Percentiles rank a stretch among this genome's conserved stretches.
Conservation (phyloP, 1,284 basidiomycete genomes). For the Ceratobasidium sp. region DNA sequence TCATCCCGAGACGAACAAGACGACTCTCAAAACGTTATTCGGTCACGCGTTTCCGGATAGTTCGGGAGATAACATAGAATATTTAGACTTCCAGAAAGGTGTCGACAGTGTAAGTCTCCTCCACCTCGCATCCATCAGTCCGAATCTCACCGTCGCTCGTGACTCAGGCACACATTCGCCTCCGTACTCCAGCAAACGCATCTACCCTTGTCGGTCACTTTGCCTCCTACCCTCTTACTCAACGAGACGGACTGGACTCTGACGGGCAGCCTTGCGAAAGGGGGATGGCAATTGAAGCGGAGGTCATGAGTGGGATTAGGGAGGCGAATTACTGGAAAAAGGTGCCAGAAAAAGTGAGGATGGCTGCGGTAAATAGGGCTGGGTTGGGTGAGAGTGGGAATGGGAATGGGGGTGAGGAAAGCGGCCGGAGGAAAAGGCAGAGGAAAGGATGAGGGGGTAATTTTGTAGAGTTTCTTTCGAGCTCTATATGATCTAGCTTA, state of each 20-base stretch:
- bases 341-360: constrained; percentile 76
- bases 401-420: background rate
- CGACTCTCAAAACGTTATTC: constrained; percentile 75
- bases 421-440: constrained; percentile 33
- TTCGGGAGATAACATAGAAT: constrained; percentile 66
- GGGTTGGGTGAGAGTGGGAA: background rate
- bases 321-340: constrained; percentile 83
- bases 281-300: constrained; percentile 60
- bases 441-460: constrained; percentile 28
- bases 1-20: constrained; percentile 80
- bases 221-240: constrained; percentile 56
- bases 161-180: constrained; percentile 77
- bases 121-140: background rate
- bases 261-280: constrained; percentile 53
- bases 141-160: constrained; percentile 19
- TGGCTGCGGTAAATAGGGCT: constrained; percentile 68
- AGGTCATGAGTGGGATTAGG: constrained; percentile 70
- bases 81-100: constrained; percentile 82
- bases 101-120: constrained; percentile 72
- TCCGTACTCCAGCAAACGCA: constrained; percentile 67
- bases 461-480: background rate
- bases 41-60: constrained; percentile 58
- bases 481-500: background rate
- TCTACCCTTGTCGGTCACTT: constrained; percentile 65
- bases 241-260: constrained; percentile 67